Evolutionary conservation across 129 eudicot species (phyloP), one percentile per base, ranked within the genome.

Genomic region (Chrysanthemum seticuspe): DNA sequence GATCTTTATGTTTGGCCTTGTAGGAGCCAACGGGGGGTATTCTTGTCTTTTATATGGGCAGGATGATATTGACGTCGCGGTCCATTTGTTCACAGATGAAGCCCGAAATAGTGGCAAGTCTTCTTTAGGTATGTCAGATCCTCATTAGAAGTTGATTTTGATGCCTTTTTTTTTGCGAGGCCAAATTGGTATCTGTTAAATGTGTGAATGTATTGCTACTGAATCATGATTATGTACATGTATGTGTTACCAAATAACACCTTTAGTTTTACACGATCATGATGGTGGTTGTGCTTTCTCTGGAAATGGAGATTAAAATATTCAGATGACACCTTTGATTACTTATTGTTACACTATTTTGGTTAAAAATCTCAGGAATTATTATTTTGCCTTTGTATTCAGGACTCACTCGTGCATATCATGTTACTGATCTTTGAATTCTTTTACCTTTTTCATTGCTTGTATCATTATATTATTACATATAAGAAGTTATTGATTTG

Each of bases 11-110:
- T 53, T 62, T 68, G 21, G n/a, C n/a, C 53, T 70, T 64, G 49
- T 72, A 94, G 98, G 93, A 90, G 73, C 87, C 96, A 63, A 68
- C 80, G 87, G 98, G 98, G 70, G 98, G 90, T 86, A 90, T 94
- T 70, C 82, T 94, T 52, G 97, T 94, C 66, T 90, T 94, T 83
- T 90, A 50, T 90, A 96, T 40, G 98, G 98, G n/a, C 96, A 90
- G 86, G 98, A 94, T 86, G 98, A 94, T 83, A 94, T 94, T 70
- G 98, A 94, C 53, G 53, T 89, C 64, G 98, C 96, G 15, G 84
- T 88, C 67, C 97, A 86, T 71, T 73, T 94, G 86, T 86, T 94
- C 64, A 79, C 87, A 5, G 97, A 94, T 75, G 91, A 90, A 81
- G 73, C 91, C 70, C 91, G 83, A 71, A 82, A 66, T 56, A 74